Conservation (phyloP, 495 filamentous ascomycete genomes). For the Hypoxylon crocopeplum region DNA sequence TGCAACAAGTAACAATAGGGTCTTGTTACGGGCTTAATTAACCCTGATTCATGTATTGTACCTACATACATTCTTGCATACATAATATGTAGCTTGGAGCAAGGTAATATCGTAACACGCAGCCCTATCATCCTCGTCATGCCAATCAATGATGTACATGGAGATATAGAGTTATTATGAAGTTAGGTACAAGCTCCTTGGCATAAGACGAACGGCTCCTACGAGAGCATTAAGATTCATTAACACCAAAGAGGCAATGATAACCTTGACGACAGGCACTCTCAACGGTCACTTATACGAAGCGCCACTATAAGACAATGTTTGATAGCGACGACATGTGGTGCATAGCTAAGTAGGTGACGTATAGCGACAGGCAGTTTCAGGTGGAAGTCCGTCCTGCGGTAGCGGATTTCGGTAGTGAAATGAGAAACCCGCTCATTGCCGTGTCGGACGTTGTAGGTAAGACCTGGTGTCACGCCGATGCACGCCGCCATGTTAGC, state of each 20-base stretch:
- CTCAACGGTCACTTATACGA: conserved; percentile 7
- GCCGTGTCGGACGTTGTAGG: conserved; percentile 10
- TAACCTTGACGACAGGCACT: background rate
- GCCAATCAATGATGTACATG: background rate
- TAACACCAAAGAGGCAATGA: conserved; percentile 6
- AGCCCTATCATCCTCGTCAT: conserved; percentile 6
- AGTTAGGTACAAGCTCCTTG: background rate
- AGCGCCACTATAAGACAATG: too few species aligned
- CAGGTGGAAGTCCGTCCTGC: background rate
- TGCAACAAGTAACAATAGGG: background rate
- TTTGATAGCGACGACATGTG: too few species aligned
- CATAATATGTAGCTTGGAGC: background rate
- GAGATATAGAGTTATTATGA: conserved; percentile 10
- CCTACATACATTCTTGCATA: background rate
- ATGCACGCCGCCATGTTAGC: too few species aligned
- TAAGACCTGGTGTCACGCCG: conserved; percentile 12
- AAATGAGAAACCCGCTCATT: conserved; percentile 5
- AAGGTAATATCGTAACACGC: too few species aligned
- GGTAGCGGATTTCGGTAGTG: conserved; percentile 10
- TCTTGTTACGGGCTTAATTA: conserved; percentile 31
- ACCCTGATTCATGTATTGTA: conserved; percentile 9
- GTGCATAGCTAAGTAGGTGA: too few species aligned
- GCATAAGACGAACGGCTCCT: background rate
- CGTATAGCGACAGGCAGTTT: background rate
- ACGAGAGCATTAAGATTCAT: background rate